phyloP scores from a whole-genome alignment of 306 rosid genomes.

The Cucumis melo region DNA sequence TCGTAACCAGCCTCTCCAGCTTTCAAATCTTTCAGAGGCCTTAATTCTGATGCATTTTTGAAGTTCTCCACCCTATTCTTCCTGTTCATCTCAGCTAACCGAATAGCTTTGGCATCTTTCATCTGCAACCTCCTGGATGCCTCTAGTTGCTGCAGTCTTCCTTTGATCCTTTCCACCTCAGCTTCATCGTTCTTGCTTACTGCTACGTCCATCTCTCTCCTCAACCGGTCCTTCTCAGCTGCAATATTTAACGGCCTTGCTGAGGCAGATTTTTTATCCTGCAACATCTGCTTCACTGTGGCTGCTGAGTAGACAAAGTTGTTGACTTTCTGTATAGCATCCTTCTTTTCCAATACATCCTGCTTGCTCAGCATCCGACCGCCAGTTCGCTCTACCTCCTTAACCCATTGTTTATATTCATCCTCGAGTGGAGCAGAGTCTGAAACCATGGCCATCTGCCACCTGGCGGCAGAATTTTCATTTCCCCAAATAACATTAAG shows the following conservation, averaged over 20 bases:
- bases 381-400: constrained; percentile 73
- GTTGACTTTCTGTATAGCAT: constrained; percentile 54
- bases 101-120: constrained; percentile 70
- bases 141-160: constrained; percentile 57
- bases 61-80: constrained; percentile 91
- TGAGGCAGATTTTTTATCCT: constrained; percentile 74
- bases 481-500: constrained; percentile 87
- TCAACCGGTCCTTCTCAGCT: constrained; percentile 84
- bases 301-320: constrained; percentile 80
- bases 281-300: constrained; percentile 83
- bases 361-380: constrained; percentile 61
- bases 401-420: constrained; percentile 80
- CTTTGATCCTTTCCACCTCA: constrained; percentile 50
- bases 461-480: constrained; percentile 81
- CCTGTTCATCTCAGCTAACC: constrained; percentile 88
- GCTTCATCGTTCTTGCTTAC: constrained; percentile 41
- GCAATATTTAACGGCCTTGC: constrained; percentile 74
- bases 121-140: constrained; percentile 39
- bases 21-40: constrained; percentile 36
- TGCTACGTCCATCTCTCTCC: constrained; percentile 64
- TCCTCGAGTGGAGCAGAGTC: constrained; percentile 70
- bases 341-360: constrained; percentile 47
- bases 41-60: constrained; percentile 79
- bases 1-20: constrained; percentile 97
- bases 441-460: constrained; percentile 98